Percentiles rank a stretch among this genome's conserved stretches.
Evolutionary conservation across 352 stramenopile genomes (phyloP).

Genomic region (Aphanomyces euteiches): DNA sequence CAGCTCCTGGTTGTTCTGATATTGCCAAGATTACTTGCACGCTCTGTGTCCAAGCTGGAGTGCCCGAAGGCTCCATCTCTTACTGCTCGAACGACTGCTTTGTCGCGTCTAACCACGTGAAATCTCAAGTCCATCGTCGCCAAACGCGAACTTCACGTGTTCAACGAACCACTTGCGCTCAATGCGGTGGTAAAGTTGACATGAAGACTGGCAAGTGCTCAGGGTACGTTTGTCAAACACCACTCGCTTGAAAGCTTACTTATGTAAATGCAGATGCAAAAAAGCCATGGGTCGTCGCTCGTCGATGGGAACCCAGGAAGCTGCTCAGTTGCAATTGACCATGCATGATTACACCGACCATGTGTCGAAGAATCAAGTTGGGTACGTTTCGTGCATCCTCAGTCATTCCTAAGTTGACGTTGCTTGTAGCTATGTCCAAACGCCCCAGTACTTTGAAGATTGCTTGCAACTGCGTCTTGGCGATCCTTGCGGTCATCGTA

Average conservation of each 20-base stretch:
- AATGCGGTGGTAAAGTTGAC: slow-evolving; percentile 64
- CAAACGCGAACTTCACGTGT: slow-evolving; percentile 65
- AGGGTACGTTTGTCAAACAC: neutral
- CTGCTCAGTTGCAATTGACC: slow-evolving; percentile 49
- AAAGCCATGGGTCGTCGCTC: slow-evolving; percentile 31
- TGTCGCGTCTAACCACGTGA: slow-evolving; percentile 57
- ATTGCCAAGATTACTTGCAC: slow-evolving; percentile 75
- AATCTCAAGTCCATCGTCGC: slow-evolving; percentile 60
- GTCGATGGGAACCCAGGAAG: slow-evolving; percentile 32
- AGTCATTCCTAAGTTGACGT: neutral
- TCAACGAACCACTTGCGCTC: slow-evolving; percentile 57
- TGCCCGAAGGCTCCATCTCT: slow-evolving; percentile 59
- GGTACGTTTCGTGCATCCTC: slow-evolving; percentile 34
- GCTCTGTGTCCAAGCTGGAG: slow-evolving; percentile 56
- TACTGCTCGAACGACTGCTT: slow-evolving; percentile 82
- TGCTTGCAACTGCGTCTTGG: slow-evolving; percentile 59
- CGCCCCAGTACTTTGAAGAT: slow-evolving; percentile 68
- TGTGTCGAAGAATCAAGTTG: slow-evolving; percentile 64
- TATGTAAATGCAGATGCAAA: slow-evolving; percentile 46
- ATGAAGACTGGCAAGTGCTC: slow-evolving; percentile 57
- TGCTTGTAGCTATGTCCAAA: slow-evolving; percentile 43
- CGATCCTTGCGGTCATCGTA: slow-evolving; percentile 61
- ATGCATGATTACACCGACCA: slow-evolving; percentile 65
- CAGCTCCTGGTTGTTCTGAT: slow-evolving; percentile 55
- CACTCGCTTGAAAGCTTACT: neutral